Evolutionary conservation across 495 filamentous ascomycete genomes (phyloP).

Genomic region (Xylaria sp.): DNA sequence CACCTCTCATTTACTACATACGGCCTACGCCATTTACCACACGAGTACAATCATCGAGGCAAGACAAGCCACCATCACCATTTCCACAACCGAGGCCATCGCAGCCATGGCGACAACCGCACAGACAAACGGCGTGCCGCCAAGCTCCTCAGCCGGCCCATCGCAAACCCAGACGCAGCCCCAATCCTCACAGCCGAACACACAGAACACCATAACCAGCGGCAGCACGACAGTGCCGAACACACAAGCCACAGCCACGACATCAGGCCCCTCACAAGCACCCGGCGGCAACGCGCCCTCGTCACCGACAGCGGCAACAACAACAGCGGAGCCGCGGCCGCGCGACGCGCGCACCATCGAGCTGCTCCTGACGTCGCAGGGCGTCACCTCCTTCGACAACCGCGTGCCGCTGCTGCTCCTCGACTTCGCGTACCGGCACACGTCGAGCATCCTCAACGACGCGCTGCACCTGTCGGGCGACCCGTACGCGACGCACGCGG

Average conservation of each 20-base stretch:
- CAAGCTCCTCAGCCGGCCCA: slow-evolving; percentile 35
- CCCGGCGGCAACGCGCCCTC: slow-evolving; percentile 38
- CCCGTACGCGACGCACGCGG: slow-evolving; percentile 63
- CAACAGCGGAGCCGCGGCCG: slow-evolving; percentile 67
- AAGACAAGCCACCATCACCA: neutral
- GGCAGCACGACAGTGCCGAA: slow-evolving; percentile 37
- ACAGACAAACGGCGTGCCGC: slow-evolving; percentile 52
- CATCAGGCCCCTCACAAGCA: slow-evolving; percentile 26
- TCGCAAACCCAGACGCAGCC: slow-evolving; percentile 39
- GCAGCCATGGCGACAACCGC: slow-evolving; percentile 37
- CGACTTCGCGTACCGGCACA: slow-evolving; percentile 93
- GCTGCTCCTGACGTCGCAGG: slow-evolving; percentile 84
- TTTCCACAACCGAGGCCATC: slow-evolving; percentile 20
- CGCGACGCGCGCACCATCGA: slow-evolving; percentile 92
- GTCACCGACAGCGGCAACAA: slow-evolving; percentile 40
- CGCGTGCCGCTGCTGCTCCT: slow-evolving; percentile 93
- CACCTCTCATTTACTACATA: neutral
- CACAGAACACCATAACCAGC: slow-evolving; percentile 41
- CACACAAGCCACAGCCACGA: slow-evolving; percentile 49
- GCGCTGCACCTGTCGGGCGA: slow-evolving; percentile 68
- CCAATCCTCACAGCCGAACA: slow-evolving; percentile 36
- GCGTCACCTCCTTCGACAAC: slow-evolving; percentile 89
- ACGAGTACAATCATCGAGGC: neutral
- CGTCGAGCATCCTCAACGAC: slow-evolving; percentile 68
- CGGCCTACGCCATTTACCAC: no score